A percentile compares a stretch with the other conserved stretches of the same genome.
phyloP scores from a whole-genome alignment of 2,329 filamentous ascomycete genomes.

The Trichoderma afroharzianum region DNA sequence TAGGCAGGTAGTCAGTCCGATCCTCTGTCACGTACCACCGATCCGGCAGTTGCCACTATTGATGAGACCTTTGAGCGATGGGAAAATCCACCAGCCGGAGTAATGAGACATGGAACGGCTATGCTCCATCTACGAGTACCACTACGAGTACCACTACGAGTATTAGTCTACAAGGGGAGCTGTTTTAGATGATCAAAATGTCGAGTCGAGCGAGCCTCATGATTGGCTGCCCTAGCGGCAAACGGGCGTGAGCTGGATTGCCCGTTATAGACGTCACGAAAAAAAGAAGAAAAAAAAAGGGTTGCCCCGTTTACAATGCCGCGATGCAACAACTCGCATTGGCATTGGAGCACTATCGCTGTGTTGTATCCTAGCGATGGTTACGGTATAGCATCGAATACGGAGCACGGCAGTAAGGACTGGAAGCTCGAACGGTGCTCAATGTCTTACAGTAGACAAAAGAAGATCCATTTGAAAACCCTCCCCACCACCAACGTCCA shows the following conservation, averaged over 20 bases:
- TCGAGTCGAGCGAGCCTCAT: background rate
- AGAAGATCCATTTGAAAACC: background rate
- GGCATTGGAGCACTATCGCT: background rate
- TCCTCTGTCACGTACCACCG: slow-evolving; percentile 3
- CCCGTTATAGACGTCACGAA: background rate
- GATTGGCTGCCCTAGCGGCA: background rate
- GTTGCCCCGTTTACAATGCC: background rate
- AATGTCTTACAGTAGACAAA: too few relatives aligned
- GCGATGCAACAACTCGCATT: background rate
- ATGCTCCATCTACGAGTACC: too few relatives aligned
- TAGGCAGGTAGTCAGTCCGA: background rate
- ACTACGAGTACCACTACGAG: too few relatives aligned
- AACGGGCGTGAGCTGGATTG: background rate
- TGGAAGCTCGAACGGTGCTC: background rate
- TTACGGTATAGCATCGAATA: background rate
- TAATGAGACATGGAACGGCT: background rate
- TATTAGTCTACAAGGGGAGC: background rate
- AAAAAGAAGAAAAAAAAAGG: too few relatives aligned
- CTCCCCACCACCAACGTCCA: background rate
- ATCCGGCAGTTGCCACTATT: slow-evolving; percentile 11
- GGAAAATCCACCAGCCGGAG: background rate
- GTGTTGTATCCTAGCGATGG: background rate
- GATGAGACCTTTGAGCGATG: slow-evolving; percentile 1
- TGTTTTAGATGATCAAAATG: background rate
- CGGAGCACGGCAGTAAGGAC: background rate